These are phyloP conservation scores for Salicornia ramosissima DNA, from an alignment of 148 eudicot genomes.

Conservation along the genomic window DNA sequence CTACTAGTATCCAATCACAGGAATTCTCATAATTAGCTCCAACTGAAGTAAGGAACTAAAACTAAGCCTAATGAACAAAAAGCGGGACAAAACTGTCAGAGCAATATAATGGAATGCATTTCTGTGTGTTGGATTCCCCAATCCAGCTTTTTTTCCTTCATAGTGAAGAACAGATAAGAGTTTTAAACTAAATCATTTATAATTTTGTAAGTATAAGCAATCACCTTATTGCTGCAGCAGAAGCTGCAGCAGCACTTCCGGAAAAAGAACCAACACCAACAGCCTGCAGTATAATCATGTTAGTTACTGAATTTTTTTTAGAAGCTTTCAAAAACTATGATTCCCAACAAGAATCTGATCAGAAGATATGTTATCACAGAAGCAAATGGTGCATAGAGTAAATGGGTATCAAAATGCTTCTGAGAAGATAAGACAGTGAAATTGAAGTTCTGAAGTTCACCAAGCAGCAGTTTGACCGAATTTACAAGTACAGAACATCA, in stretches of 20 bases:
- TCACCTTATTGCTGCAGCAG: slow-evolving; percentile 98
- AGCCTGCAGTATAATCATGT: slow-evolving; percentile 47
- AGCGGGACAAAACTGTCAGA: neutral
- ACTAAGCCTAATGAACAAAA: neutral
- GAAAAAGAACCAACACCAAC: slow-evolving; percentile 90
- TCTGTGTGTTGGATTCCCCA: neutral
- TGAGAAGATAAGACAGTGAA: neutral
- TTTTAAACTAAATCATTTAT: neutral
- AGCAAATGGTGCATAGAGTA: neutral
- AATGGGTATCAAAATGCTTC: neutral
- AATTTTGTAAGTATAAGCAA: slow-evolving; percentile 1
- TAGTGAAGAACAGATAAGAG: neutral
- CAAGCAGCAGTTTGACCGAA: neutral
- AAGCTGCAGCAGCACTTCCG: slow-evolving; percentile 88
- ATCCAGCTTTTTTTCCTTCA: neutral
- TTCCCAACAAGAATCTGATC: neutral
- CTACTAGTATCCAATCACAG: slow-evolving; percentile 29
- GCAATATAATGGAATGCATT: neutral
- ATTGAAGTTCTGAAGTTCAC: neutral
- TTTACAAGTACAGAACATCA: too few species aligned
- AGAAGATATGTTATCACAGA: neutral
- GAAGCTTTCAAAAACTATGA: neutral
- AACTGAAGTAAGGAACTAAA: slow-evolving; percentile 2
- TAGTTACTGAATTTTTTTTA: neutral
- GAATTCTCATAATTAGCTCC: neutral